Conservation (phyloP, 2,329 filamentous ascomycete genomes). For the Clarireedia monteithiana region DNA sequence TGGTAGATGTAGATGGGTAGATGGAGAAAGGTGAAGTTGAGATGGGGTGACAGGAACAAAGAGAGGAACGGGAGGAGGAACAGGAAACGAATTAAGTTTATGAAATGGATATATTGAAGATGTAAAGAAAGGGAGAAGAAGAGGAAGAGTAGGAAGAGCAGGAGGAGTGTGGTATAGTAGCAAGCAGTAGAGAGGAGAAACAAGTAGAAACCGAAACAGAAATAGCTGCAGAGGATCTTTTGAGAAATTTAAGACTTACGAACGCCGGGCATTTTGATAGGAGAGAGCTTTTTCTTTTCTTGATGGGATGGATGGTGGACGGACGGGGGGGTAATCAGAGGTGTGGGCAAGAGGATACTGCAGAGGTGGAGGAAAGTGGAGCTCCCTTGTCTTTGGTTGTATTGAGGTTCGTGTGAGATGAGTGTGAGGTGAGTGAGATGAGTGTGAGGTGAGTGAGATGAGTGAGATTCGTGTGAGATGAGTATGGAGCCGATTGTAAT, state of each 20-base stretch:
- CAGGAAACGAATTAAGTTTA: constrained; percentile 1
- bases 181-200: not conserved
- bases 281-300: not conserved
- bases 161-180: too few relatives aligned
- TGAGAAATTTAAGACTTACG: constrained; percentile 19
- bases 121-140: not conserved
- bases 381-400: too few relatives aligned
- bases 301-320: too few relatives aligned
- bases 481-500: not conserved
- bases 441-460: not conserved
- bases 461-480: not conserved
- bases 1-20: not conserved
- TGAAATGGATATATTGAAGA: not conserved
- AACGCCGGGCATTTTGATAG: constrained; percentile 24
- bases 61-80: not conserved
- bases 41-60: not conserved
- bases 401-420: too few relatives aligned
- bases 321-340: too few relatives aligned
- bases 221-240: not conserved
- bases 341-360: too few relatives aligned
- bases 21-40: not conserved
- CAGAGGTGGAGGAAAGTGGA: too few relatives aligned
- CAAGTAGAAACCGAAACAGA: not conserved
- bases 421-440: too few relatives aligned
- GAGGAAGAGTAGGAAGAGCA: not conserved